Conservation (phyloP, 2,329 filamentous ascomycete species). For the Fusarium torulosum region DNA sequence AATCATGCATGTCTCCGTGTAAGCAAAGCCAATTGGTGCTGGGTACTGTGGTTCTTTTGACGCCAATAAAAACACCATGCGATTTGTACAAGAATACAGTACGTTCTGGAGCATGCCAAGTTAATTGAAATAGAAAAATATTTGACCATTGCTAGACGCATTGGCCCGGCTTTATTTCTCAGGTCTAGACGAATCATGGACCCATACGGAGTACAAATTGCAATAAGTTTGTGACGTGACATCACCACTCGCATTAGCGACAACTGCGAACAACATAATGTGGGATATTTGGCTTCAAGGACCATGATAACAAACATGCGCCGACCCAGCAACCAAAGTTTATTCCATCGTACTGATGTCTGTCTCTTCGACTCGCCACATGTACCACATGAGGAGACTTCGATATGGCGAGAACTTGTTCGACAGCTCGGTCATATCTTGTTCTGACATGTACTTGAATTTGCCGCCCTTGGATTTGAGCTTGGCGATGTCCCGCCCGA, state of each 20-base stretch:
- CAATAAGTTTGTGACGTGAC: constrained; percentile 24
- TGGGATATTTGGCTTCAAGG: constrained; percentile 5
- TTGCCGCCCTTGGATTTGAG: constrained; percentile 85
- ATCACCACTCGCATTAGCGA: constrained; percentile 34
- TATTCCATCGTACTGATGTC: constrained; percentile 73
- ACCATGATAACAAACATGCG: constrained; percentile 24
- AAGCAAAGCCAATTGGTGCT: constrained; percentile 16
- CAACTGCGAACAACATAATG: constrained; percentile 17
- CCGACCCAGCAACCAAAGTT: constrained; percentile 33
- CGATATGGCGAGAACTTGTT: constrained; percentile 88
- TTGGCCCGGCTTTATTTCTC: constrained; percentile 7
- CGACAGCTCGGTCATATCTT: constrained; percentile 88
- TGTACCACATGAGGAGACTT: constrained; percentile 97
- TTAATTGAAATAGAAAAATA: neutral
- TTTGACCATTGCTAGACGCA: constrained; percentile 17
- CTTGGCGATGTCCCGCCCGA: constrained; percentile 85
- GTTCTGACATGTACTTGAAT: constrained; percentile 98
- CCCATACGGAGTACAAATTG: neutral
- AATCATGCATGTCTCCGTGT: constrained; percentile 29
- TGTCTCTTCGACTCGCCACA: constrained; percentile 89
- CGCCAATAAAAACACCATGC: constrained; percentile 3
- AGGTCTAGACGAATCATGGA: constrained; percentile 22
- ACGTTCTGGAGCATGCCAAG: neutral
- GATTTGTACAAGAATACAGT: constrained; percentile 9
- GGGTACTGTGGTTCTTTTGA: neutral